Conservation (phyloP, 1,284 basidiomycete species). For the Trichosporon coremiiforme region DNA sequence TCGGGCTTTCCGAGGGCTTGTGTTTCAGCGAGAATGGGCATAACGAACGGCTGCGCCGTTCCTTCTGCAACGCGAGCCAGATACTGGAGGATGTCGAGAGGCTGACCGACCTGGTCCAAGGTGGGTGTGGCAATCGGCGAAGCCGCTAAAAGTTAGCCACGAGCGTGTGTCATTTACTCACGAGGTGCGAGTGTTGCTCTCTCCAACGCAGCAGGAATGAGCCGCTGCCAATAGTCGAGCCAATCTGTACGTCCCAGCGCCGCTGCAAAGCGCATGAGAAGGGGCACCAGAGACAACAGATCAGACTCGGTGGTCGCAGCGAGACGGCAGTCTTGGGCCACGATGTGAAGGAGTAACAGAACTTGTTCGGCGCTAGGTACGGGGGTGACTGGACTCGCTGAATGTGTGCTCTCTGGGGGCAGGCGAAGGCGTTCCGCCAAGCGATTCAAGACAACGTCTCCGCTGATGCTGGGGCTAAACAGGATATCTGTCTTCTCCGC, state of each 20-base stretch:
- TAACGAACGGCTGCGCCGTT: background rate
- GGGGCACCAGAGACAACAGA: slow-evolving; percentile 64
- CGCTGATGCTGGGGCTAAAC: slow-evolving; percentile 6
- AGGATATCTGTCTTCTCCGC: background rate
- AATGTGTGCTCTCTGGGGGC: background rate
- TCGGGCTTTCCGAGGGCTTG: slow-evolving; percentile 32
- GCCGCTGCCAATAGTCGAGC: slow-evolving; percentile 82
- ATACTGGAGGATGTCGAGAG: slow-evolving; percentile 56
- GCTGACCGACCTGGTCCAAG: slow-evolving; percentile 42
- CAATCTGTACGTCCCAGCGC: slow-evolving; percentile 70
- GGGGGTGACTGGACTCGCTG: background rate
- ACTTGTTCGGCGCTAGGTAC: slow-evolving; percentile 30
- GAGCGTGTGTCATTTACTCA: background rate
- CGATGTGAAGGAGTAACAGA: slow-evolving; percentile 71
- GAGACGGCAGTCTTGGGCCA: slow-evolving; percentile 64
- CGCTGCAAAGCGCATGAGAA: slow-evolving; percentile 69
- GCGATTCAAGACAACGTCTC: slow-evolving; percentile 60
- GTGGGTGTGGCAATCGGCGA: slow-evolving; percentile 35
- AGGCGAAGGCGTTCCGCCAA: slow-evolving; percentile 54
- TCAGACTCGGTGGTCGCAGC: slow-evolving; percentile 58
- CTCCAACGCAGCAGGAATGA: slow-evolving; percentile 63
- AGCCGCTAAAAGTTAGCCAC: slow-evolving; percentile 21
- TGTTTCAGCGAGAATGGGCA: background rate
- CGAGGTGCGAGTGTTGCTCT: background rate
- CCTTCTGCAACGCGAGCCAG: slow-evolving; percentile 36